These are phyloP conservation scores for Sistotremastrum niveocremeum DNA, from an alignment of 768 basidiomycete genomes.

Conservation along the genomic window DNA sequence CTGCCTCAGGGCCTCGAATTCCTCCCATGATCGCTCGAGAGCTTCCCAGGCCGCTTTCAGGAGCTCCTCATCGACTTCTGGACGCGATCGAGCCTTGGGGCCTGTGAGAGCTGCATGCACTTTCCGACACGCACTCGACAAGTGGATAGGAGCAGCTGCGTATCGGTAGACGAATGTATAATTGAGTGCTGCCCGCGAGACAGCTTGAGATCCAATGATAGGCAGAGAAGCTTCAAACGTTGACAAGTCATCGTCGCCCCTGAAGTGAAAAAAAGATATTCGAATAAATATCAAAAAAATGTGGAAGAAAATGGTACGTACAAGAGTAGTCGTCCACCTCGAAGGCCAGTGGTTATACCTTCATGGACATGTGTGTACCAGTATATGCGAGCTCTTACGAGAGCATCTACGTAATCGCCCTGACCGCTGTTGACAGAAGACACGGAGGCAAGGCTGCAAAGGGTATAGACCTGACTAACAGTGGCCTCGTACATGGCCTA, in stretches of 20 bases:
- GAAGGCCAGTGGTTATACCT: constrained; percentile 66
- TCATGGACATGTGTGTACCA: constrained; percentile 86
- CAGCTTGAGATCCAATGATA: constrained; percentile 9
- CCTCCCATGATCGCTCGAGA: constrained; percentile 72
- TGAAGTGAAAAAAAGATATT: constrained; percentile 16
- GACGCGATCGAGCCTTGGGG: constrained; percentile 48
- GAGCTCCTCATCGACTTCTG: constrained; percentile 44
- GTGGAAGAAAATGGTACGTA: constrained; percentile 22
- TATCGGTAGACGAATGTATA: constrained; percentile 45
- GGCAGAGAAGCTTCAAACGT: constrained; percentile 56
- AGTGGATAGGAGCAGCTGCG: constrained; percentile 57
- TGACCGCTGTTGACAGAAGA: constrained; percentile 35
- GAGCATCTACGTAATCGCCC: constrained; percentile 41
- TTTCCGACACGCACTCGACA: constrained; percentile 64
- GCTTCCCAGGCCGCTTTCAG: constrained; percentile 77
- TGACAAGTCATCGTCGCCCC: constrained; percentile 63
- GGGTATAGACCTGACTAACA: constrained; percentile 64
- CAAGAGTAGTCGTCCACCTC: constrained; percentile 77
- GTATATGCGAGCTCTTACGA: constrained; percentile 64
- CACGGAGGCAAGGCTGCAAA: constrained; percentile 44
- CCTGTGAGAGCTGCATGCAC: constrained; percentile 74
- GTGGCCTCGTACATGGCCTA: constrained; percentile 69
- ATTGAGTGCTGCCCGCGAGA: constrained; percentile 24
- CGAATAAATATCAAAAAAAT: not conserved
- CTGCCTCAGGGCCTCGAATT: constrained; percentile 54